These are phyloP conservation scores for Nannochloropsis oceanica DNA, from an alignment of 108 stramenopile genomes.

Conservation along the genomic window DNA sequence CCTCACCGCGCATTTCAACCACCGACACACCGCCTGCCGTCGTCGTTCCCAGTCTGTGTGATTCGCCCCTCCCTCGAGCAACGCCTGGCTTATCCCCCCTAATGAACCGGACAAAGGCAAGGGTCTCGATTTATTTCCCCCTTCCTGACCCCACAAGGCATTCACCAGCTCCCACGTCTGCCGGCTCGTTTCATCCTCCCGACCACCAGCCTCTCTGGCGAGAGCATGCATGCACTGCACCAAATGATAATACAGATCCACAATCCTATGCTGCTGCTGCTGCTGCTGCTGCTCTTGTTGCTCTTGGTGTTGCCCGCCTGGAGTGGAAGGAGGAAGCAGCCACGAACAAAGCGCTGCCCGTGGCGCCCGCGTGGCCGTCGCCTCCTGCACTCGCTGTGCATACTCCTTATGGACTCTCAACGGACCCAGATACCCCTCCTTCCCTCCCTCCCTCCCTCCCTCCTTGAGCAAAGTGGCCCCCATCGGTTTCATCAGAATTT, in stretches of 20 bases:
- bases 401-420: neutral
- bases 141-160: slow-evolving; percentile 23
- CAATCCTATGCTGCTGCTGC: neutral
- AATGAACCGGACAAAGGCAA: slow-evolving; percentile 10
- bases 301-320: neutral
- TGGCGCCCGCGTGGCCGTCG: neutral
- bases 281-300: slow-evolving; percentile 1
- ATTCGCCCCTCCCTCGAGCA: neutral
- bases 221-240: slow-evolving; percentile 15
- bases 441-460: neutral
- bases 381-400: neutral
- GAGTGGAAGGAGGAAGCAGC: neutral
- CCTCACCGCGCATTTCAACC: neutral
- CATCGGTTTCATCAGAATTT: neutral
- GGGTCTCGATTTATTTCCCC: neutral
- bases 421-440: neutral
- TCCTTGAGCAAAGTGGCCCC: neutral
- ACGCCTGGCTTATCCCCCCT: neutral
- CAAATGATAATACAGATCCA: neutral
- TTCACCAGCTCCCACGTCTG: slow-evolving; percentile 19
- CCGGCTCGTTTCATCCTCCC: neutral
- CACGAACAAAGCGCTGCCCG: neutral
- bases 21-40: neutral
- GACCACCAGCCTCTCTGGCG: neutral
- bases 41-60: neutral